Evolutionary conservation across 257 asterid genomes (phyloP).

Genomic region (Solanum appendiculatum): DNA sequence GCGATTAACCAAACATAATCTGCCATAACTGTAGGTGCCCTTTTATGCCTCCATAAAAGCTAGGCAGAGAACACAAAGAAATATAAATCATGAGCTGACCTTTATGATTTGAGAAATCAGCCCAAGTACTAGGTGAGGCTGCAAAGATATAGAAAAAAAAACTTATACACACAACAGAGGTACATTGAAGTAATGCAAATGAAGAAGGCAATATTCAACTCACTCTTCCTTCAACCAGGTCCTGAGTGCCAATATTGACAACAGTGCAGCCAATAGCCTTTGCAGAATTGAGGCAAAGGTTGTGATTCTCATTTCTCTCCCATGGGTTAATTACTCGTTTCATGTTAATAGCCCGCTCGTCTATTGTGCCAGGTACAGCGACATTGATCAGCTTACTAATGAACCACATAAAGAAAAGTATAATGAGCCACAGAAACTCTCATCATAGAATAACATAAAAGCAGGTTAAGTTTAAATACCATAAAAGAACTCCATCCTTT

Average conservation of each 20-base stretch:
- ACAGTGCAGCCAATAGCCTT: slow-evolving; percentile 98
- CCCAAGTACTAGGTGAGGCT: slow-evolving; percentile 97
- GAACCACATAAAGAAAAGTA: slow-evolving; percentile 3
- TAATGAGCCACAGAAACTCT: background rate
- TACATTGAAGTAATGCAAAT: background rate
- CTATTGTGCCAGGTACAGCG: slow-evolving; percentile 87
- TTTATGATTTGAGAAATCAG: slow-evolving; percentile 92
- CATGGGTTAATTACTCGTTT: slow-evolving; percentile 83
- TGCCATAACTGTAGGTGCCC: background rate
- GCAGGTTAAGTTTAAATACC: slow-evolving; percentile 37
- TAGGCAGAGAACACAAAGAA: background rate
- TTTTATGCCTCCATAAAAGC: background rate
- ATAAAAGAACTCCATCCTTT: slow-evolving; percentile 83
- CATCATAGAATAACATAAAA: slow-evolving; percentile 1
- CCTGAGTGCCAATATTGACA: slow-evolving; percentile 89
- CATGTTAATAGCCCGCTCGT: slow-evolving; percentile 85
- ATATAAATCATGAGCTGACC: slow-evolving; percentile 36
- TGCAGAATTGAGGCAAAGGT: slow-evolving; percentile 94
- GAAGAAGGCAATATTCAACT: slow-evolving; percentile 17
- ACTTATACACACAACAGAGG: background rate
- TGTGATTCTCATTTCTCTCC: slow-evolving; percentile 96
- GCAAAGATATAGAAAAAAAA: slow-evolving; percentile 19
- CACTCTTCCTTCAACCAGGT: slow-evolving; percentile 95
- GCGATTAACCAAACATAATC: background rate
- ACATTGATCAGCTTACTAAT: slow-evolving; percentile 92